Percentiles rank a stretch among this genome's conserved stretches.
These are phyloP conservation scores for Hypoxylon fragiforme DNA, from an alignment of 495 filamentous ascomycete genomes.

Conservation along the genomic window DNA sequence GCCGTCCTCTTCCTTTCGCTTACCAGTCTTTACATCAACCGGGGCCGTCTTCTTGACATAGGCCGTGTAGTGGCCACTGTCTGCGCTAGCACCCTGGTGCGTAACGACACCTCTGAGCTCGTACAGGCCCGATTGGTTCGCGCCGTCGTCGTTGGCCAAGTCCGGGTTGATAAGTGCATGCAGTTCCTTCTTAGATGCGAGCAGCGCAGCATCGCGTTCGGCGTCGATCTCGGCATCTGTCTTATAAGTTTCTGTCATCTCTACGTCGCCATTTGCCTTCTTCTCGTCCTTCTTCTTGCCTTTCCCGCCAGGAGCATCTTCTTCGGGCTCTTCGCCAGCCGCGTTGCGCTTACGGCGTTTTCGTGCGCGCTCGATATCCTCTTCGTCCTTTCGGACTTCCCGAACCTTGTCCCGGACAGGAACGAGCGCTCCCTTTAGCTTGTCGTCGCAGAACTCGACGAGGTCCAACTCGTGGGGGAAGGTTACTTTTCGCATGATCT, in stretches of 20 bases:
- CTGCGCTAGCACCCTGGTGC: slow-evolving; percentile 95
- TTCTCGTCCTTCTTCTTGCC: slow-evolving; percentile 56
- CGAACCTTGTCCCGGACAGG: slow-evolving; percentile 94
- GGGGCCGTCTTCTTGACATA: slow-evolving; percentile 89
- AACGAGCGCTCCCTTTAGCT: slow-evolving; percentile 77
- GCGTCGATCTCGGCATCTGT: slow-evolving; percentile 90
- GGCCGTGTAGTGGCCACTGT: slow-evolving; percentile 96
- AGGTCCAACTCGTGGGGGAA: slow-evolving; percentile 92
- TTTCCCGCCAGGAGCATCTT: slow-evolving; percentile 45
- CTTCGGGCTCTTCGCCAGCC: slow-evolving; percentile 58
- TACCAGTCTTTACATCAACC: slow-evolving; percentile 66
- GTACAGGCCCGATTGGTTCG: slow-evolving; percentile 91
- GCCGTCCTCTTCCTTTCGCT: slow-evolving; percentile 76
- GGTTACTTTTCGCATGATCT: slow-evolving; percentile 98
- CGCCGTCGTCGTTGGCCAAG: slow-evolving; percentile 72
- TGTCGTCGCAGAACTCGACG: slow-evolving; percentile 93
- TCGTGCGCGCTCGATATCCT: slow-evolving; percentile 82
- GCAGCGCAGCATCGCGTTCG: slow-evolving; percentile 72
- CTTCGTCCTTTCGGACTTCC: slow-evolving; percentile 91
- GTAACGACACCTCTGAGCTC: slow-evolving; percentile 93
- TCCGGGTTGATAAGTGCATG: slow-evolving; percentile 71
- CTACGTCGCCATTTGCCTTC: slow-evolving; percentile 61
- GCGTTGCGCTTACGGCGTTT: slow-evolving; percentile 83
- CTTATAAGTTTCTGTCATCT: slow-evolving; percentile 80
- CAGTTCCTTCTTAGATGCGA: slow-evolving; percentile 81